These are phyloP conservation scores for Phytophthora fragariae DNA, from an alignment of 352 stramenopile species.

Conservation along the genomic window DNA sequence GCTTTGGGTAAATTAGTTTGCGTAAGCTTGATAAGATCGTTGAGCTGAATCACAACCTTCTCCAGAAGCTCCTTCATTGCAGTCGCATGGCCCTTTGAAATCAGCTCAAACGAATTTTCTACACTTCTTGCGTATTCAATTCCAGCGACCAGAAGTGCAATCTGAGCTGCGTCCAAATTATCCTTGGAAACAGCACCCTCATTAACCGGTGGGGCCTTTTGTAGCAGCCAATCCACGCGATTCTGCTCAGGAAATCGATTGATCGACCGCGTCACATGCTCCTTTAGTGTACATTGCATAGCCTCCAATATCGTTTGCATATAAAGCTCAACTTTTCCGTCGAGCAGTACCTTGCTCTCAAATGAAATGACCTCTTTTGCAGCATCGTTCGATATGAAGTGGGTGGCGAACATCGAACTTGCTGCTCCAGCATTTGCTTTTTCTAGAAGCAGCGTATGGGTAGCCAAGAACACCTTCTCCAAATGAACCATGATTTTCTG, in stretches of 20 bases:
- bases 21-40: conserved; percentile 93
- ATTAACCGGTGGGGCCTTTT: conserved; percentile 52
- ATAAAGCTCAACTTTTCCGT: conserved; percentile 97
- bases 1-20: conserved; percentile 82
- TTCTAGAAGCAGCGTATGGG: conserved; percentile 69
- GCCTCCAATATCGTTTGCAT: conserved; percentile 92
- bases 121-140: conserved; percentile 92
- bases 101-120: conserved; percentile 72
- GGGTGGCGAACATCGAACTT: conserved; percentile 69
- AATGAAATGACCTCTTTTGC: conserved; percentile 92
- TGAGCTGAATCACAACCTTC: conserved; percentile 91
- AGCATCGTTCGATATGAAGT: conserved; percentile 92
- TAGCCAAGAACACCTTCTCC: conserved; percentile 90
- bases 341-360: conserved; percentile 85
- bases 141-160: conserved; percentile 91
- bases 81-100: conserved; percentile 76
- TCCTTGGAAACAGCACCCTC: conserved; percentile 37
- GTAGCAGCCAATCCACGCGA: conserved; percentile 94
- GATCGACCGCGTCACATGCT: conserved; percentile 90
- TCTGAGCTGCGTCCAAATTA: conserved; percentile 92
- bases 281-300: conserved; percentile 91
- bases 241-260: conserved; percentile 89
- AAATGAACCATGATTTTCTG: conserved; percentile 92
- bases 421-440: conserved; percentile 25
- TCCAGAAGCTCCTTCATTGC: conserved; percentile 88